Conservation (phyloP, 2,329 filamentous ascomycete species). For the Hypoxylon sp. region DNA sequence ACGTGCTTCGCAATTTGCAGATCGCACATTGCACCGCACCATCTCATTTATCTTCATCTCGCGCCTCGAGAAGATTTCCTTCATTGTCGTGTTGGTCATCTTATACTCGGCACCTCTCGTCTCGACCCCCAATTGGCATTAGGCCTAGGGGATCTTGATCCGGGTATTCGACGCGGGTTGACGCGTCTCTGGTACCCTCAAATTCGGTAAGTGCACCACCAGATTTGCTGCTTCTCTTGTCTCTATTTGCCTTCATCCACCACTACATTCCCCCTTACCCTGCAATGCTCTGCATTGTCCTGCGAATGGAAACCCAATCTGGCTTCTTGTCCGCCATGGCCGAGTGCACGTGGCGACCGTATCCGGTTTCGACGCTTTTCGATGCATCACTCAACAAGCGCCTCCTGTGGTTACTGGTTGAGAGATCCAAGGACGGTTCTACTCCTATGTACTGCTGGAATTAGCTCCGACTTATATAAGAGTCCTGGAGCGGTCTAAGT, state of each 20-base stretch:
- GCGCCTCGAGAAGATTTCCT: slow-evolving; percentile 2
- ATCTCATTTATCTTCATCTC: slow-evolving; percentile 18
- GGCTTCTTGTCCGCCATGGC: background rate
- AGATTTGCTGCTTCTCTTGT: slow-evolving; percentile 8
- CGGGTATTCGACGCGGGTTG: slow-evolving; percentile 28
- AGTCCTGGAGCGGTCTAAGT: background rate
- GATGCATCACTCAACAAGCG: background rate
- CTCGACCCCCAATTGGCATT: background rate
- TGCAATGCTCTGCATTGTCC: background rate
- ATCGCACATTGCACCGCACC: slow-evolving; percentile 21
- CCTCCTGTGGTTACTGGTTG: background rate
- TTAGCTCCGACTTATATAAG: background rate
- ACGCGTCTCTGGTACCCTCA: slow-evolving; percentile 26
- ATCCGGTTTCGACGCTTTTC: background rate
- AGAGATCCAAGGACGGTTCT: background rate
- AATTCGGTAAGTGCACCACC: slow-evolving; percentile 34
- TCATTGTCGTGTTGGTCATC: slow-evolving; percentile 11
- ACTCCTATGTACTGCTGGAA: background rate
- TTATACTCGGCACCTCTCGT: background rate
- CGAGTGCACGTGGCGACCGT: background rate
- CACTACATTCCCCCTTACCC: background rate
- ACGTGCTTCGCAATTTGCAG: slow-evolving; percentile 14
- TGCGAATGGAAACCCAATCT: background rate
- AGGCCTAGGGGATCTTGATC: slow-evolving; percentile 16
- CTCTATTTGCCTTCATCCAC: background rate